phyloP scores from a whole-genome alignment of 129 eudicot genomes.

The Flaveria linearis region DNA sequence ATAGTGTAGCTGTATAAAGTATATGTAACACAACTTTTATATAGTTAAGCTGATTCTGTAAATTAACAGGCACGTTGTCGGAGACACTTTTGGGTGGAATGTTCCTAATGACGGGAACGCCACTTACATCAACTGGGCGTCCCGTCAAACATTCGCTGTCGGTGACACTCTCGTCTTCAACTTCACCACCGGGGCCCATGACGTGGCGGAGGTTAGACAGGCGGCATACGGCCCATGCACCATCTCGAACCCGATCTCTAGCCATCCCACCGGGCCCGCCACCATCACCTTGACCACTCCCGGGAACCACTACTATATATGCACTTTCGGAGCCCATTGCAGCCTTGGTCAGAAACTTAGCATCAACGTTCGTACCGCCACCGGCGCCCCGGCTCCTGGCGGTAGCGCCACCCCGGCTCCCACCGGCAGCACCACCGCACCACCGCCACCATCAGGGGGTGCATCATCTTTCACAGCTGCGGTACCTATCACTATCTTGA shows the following conservation, averaged over 20 bases:
- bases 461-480: constrained; percentile 20
- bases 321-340: constrained; percentile 44
- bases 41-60: not conserved
- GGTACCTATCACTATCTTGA: constrained; percentile 43
- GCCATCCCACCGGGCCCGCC: constrained; percentile 36
- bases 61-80: constrained; percentile 32
- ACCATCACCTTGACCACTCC: constrained; percentile 26
- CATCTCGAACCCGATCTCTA: constrained; percentile 28
- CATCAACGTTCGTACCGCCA: constrained; percentile 31
- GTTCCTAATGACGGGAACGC: constrained; percentile 32
- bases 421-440: constrained; percentile 15
- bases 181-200: constrained; percentile 39
- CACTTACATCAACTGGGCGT: constrained; percentile 46
- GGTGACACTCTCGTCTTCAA: constrained; percentile 52
- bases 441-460: constrained; percentile 13
- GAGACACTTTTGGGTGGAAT: constrained; percentile 43
- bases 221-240: constrained; percentile 49
- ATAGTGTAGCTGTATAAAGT: too few species aligned
- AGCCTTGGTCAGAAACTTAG: constrained; percentile 38
- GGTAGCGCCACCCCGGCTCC: constrained; percentile 29
- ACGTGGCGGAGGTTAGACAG: constrained; percentile 43
- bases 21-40: too few species aligned
- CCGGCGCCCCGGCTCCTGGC: constrained; percentile 3
- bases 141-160: constrained; percentile 30
- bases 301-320: constrained; percentile 46